Evolutionary conservation across 495 filamentous ascomycete genomes (phyloP).

Genomic region (Aspergillus sclerotioniger): DNA sequence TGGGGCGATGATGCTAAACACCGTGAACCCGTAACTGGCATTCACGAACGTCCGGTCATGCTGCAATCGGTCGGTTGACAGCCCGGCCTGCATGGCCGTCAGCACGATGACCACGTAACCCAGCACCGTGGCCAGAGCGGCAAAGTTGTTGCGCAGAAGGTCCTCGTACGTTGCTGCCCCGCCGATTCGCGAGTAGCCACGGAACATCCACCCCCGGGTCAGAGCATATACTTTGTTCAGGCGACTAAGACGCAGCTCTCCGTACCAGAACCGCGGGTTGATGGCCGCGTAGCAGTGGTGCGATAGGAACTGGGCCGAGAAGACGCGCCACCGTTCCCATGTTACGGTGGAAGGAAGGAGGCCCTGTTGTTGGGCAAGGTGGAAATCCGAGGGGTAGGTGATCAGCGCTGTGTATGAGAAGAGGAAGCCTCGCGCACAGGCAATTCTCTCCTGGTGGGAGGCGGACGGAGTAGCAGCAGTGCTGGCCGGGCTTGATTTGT

Average conservation of each 20-base stretch:
- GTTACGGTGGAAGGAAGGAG: slow-evolving; percentile 34
- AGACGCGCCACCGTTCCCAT: slow-evolving; percentile 22
- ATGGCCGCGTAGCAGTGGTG: slow-evolving; percentile 15
- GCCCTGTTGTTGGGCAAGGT: slow-evolving; percentile 30
- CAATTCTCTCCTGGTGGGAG: slow-evolving; percentile 10
- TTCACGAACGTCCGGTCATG: slow-evolving; percentile 40
- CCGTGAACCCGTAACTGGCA: slow-evolving; percentile 52
- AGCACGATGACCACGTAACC: slow-evolving; percentile 55
- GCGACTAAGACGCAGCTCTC: slow-evolving; percentile 40
- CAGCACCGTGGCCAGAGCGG: slow-evolving; percentile 39
- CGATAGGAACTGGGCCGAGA: slow-evolving; percentile 15
- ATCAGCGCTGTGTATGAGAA: slow-evolving; percentile 45
- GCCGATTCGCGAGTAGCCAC: slow-evolving; percentile 10
- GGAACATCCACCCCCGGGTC: slow-evolving; percentile 9
- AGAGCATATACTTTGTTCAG: slow-evolving; percentile 19
- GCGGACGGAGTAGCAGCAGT: slow-evolving; percentile 14
- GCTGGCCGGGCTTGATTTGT: no score
- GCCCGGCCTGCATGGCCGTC: slow-evolving; percentile 59
- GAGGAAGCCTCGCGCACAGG: slow-evolving; percentile 40
- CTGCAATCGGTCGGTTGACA: slow-evolving; percentile 40
- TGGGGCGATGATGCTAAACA: slow-evolving; percentile 45
- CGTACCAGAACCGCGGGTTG: slow-evolving; percentile 43
- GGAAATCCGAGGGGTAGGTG: slow-evolving; percentile 44
- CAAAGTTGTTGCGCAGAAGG: slow-evolving; percentile 45
- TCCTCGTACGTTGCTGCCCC: no score